A percentile compares a stretch with the other conserved stretches of the same genome.
These are phyloP conservation scores for Xylaria sp. DNA, from an alignment of 2,329 filamentous ascomycete species.

Conservation along the genomic window DNA sequence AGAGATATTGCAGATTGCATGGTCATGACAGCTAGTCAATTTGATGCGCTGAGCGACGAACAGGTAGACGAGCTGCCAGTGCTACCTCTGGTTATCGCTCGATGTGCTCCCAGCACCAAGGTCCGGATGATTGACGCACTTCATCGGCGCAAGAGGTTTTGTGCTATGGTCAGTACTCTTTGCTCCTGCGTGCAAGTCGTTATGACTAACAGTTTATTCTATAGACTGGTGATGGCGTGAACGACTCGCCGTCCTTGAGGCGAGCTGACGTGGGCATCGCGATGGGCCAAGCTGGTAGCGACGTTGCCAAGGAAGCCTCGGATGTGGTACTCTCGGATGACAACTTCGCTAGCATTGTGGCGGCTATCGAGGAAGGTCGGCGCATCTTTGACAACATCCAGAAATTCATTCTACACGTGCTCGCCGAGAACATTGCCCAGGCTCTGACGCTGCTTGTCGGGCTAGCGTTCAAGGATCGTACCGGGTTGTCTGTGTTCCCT, in stretches of 20 bases:
- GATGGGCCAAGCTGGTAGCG: constrained; percentile 69
- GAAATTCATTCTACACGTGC: constrained; percentile 76
- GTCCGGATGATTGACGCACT: constrained; percentile 80
- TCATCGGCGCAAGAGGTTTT: constrained; percentile 72
- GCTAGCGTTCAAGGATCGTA: constrained; percentile 75
- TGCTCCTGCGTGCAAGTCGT: constrained; percentile 50
- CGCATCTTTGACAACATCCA: constrained; percentile 81
- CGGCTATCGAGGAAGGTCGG: constrained; percentile 76
- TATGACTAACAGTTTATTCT: constrained; percentile 1
- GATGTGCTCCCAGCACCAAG: constrained; percentile 76
- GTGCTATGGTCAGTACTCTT: constrained; percentile 66
- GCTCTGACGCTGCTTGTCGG: constrained; percentile 76
- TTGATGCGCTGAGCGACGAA: constrained; percentile 71
- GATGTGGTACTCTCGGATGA: constrained; percentile 78
- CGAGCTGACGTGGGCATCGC: constrained; percentile 77
- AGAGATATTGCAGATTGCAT: constrained; percentile 66
- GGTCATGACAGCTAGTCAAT: constrained; percentile 72
- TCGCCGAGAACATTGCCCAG: constrained; percentile 78
- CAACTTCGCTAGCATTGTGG: constrained; percentile 78
- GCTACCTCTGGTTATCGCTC: constrained; percentile 74
- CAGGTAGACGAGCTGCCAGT: constrained; percentile 73
- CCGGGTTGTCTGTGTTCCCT: constrained; percentile 75
- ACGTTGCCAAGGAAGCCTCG: constrained; percentile 72
- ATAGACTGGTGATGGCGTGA: constrained; percentile 77
- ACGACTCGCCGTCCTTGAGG: constrained; percentile 77